Base-by-base conservation (phyloP, 495 filamentous ascomycete genomes). In the Parathielavia hyrcaniae region DNA sequence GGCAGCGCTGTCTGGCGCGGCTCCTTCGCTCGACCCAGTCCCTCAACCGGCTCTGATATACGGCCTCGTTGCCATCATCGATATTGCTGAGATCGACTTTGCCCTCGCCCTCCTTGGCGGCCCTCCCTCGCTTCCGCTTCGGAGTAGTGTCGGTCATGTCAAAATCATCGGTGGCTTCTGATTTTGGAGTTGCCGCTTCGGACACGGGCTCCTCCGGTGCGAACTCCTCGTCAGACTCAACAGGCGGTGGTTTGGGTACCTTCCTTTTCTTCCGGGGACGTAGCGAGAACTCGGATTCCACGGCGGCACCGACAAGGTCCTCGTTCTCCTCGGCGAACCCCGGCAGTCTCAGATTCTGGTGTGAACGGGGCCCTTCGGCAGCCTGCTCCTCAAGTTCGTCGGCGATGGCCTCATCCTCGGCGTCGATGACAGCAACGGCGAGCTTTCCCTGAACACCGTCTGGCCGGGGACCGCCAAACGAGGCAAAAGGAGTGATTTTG, bases 401-500 rank as follows among this genome's bases (percentile, higher is more conserved):
- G 9, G 73, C 74, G 12, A 69, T 67, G 16, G 75, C 77, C 54
- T 79, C 78, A 32, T 86, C 84, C 62, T 91, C 90, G 0, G 88
- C 88, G 56, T 90, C 87, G 14, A 89, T 74, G 45, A 95, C 79
- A 9, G 83, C 88, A 69, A 88, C 80, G 20, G 83, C 81, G 7
- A 93, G 75, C 50, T 81, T 83, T 17, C 84, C 80, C 39, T 82
- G 75, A 7, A 80, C 73, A 1, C 80, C 82, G 40, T 77, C 75
- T 14, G 75, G 74, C 19, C 74, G 69, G 22, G 77, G 74, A 34
- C 76, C 77, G 44, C 79, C 77, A 64, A 91, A 79, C 51, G 83
- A 85, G 3, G 91, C 86, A 58, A 98, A 97, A 0, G 93, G 93
- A 0, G 93, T 98, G 63, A 98, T 98, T 71, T 97, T 96, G 52